These are phyloP conservation scores for Ramalina intermedia DNA, from an alignment of 495 filamentous ascomycete genomes.

Conservation along the genomic window DNA sequence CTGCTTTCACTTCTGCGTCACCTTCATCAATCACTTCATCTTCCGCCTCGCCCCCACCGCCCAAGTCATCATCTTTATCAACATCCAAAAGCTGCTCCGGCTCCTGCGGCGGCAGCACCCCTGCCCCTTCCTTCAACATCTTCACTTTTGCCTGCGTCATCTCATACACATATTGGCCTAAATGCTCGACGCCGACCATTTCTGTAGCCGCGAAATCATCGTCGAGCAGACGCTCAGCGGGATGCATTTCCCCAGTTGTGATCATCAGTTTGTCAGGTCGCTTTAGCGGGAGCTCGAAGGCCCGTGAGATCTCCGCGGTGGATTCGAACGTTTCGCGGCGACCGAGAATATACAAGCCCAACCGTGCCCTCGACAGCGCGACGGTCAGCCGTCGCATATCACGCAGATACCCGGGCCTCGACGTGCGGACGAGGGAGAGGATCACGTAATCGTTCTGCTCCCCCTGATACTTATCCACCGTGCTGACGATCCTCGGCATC, in stretches of 20 bases:
- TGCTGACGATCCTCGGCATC: conserved; percentile 76
- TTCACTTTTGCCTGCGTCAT: conserved; percentile 81
- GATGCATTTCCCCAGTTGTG: conserved; percentile 75
- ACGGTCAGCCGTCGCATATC: conserved; percentile 91
- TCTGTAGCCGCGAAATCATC: conserved; percentile 42
- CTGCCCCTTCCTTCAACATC: conserved; percentile 35
- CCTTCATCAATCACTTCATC: not conserved
- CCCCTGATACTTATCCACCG: conserved; percentile 97
- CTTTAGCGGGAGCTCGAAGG: conserved; percentile 57
- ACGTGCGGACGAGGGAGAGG: conserved; percentile 79
- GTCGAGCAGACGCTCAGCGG: conserved; percentile 42
- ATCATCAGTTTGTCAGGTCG: conserved; percentile 67
- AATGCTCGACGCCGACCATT: conserved; percentile 87
- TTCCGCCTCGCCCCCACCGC: conserved; percentile 12
- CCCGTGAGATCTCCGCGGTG: conserved; percentile 74
- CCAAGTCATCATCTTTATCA: conserved; percentile 26
- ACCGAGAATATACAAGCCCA: conserved; percentile 88
- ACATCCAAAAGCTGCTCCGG: conserved; percentile 20
- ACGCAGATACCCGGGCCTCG: conserved; percentile 80
- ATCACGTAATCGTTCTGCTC: conserved; percentile 99
- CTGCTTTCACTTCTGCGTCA: not conserved
- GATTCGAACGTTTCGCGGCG: conserved; percentile 79
- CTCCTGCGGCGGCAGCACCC: conserved; percentile 25
- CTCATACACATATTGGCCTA: conserved; percentile 94
- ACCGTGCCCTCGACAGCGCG: conserved; percentile 82